Conservation (phyloP, 352 stramenopile species). For the Phytopythium aichiense region DNA sequence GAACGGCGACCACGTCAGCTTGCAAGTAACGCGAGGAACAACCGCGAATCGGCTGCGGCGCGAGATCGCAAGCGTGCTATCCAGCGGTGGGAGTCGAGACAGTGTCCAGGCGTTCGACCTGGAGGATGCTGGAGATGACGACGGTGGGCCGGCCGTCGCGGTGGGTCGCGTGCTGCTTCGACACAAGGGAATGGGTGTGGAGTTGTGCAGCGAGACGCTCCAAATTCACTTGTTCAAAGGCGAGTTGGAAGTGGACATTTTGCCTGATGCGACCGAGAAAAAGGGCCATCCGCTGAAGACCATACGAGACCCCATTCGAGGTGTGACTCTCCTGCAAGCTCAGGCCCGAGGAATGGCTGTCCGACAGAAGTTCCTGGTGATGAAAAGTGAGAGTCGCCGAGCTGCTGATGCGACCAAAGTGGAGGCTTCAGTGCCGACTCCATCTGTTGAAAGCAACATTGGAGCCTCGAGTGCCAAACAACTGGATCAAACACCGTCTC, state of each 20-base stretch:
- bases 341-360: conserved; percentile 41
- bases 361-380: conserved; percentile 21
- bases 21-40: conserved; percentile 47
- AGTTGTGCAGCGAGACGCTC: not conserved
- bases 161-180: not conserved
- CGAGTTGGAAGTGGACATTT: conserved; percentile 9
- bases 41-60: conserved; percentile 57
- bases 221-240: conserved; percentile 19
- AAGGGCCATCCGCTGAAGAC: not conserved
- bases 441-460: not conserved
- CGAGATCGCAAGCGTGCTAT: conserved; percentile 37
- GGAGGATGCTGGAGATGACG: not conserved
- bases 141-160: not conserved
- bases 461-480: not conserved
- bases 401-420: not conserved
- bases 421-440: not conserved
- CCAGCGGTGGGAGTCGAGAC: not conserved
- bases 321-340: conserved; percentile 39
- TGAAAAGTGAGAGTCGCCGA: not conserved
- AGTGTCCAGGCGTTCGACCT: conserved; percentile 1
- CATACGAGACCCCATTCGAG: not conserved
- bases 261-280: not conserved
- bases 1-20: conserved; percentile 13
- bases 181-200: not conserved
- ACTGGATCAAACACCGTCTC: not conserved